Percentiles rank a stretch among this genome's conserved stretches.
These are phyloP conservation scores for Naumovozyma castellii DNA, from an alignment of 805 yeast species.

Conservation along the genomic window DNA sequence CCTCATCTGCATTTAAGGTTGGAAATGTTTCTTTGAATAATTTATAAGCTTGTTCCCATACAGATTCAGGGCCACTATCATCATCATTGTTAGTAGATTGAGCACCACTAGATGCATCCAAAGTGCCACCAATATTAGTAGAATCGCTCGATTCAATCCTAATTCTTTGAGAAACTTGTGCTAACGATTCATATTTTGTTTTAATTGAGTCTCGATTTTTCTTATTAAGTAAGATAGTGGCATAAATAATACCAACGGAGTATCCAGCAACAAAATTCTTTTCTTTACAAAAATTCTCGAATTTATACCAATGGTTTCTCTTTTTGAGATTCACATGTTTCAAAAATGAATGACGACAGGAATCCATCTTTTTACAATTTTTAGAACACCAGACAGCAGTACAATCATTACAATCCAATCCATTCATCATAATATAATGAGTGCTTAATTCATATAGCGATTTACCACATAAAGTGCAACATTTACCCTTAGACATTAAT, in stretches of 20 bases:
- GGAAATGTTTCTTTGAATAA: constrained; percentile 43
- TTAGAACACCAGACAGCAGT: constrained; percentile 62
- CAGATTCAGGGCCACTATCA: constrained; percentile 15
- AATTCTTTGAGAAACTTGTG: constrained; percentile 56
- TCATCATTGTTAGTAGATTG: neutral
- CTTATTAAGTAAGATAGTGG: constrained; percentile 28
- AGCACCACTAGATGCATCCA: constrained; percentile 37
- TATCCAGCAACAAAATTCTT: constrained; percentile 63
- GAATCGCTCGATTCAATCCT: constrained; percentile 53
- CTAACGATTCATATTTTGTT: constrained; percentile 52
- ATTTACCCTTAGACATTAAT: constrained; percentile 50
- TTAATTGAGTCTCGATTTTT: constrained; percentile 36
- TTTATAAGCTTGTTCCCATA: constrained; percentile 52
- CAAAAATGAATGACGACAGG: constrained; percentile 41
- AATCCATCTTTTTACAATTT: constrained; percentile 47
- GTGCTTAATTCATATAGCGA: constrained; percentile 30
- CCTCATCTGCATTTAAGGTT: constrained; percentile 21
- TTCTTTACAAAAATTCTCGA: constrained; percentile 52
- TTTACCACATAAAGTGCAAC: constrained; percentile 66
- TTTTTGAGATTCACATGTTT: constrained; percentile 42
- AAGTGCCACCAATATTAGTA: constrained; percentile 32
- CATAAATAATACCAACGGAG: constrained; percentile 50
- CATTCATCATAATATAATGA: constrained; percentile 30
- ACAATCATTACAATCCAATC: constrained; percentile 60
- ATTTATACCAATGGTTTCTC: constrained; percentile 36